Conservation (phyloP, 1,284 basidiomycete species). For the Tylopilus sp. region DNA sequence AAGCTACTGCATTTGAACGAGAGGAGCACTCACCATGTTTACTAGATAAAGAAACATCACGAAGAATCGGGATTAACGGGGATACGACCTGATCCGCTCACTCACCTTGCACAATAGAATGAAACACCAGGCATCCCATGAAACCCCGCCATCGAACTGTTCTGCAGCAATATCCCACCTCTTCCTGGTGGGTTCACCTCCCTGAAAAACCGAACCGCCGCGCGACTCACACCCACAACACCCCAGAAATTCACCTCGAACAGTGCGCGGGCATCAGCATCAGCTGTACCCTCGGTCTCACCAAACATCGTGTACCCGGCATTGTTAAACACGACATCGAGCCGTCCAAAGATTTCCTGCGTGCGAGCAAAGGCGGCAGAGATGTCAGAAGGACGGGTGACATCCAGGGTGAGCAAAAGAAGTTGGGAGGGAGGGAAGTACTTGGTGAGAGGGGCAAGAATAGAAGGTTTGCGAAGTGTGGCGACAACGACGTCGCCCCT, state of each 20-base stretch:
- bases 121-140: constrained; percentile 1
- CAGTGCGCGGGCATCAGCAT: constrained; percentile 8
- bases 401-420: constrained; percentile 16
- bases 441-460: constrained; percentile 22
- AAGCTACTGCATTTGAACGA: too few relatives aligned
- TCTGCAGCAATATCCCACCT: constrained; percentile 17
- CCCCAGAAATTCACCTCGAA: constrained; percentile 22
- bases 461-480: constrained; percentile 31
- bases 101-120: constrained; percentile 15
- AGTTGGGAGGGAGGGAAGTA: constrained; percentile 12
- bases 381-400: constrained; percentile 16
- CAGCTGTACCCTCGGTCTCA: constrained; percentile 13
- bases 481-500: constrained; percentile 35
- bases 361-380: constrained; percentile 14
- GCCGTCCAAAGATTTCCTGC: constrained; percentile 7
- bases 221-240: constrained; percentile 6
- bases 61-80: not conserved
- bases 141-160: constrained; percentile 17
- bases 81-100: not conserved
- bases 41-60: not conserved
- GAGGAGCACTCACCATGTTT: constrained; percentile 17
- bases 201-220: constrained; percentile 15
- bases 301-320: constrained; percentile 12
- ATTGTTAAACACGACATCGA: constrained; percentile 27
- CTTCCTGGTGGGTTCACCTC: constrained; percentile 16